Conservation (phyloP, 495 filamentous ascomycete genomes). For the Aspergillus panamensis region DNA sequence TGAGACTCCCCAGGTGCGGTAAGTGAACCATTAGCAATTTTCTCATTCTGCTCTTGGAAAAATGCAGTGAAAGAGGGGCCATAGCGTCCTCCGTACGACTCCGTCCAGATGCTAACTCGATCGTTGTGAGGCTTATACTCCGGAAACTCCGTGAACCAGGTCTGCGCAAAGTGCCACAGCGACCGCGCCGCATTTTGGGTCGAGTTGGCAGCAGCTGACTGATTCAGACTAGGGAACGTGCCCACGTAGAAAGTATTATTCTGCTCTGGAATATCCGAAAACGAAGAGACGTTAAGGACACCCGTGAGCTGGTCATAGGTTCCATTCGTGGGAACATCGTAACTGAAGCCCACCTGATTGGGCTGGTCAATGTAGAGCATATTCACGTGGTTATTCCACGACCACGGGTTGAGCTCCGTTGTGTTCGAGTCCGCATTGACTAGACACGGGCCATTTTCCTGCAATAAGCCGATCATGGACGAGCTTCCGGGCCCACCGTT, state of each 20-base stretch:
- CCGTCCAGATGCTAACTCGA: conserved; percentile 52
- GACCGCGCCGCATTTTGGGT: conserved; percentile 51
- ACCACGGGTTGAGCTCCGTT: conserved; percentile 53
- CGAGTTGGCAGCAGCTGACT: conserved; percentile 45
- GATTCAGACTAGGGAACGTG: conserved; percentile 51
- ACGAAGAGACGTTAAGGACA: conserved; percentile 33
- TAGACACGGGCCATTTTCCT: conserved; percentile 62
- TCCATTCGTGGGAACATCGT: conserved; percentile 45
- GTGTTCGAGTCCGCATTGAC: conserved; percentile 50
- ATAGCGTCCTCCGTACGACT: conserved; percentile 66
- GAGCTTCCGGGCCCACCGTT: conserved; percentile 56
- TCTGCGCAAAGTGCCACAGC: conserved; percentile 58
- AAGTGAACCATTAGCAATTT: conserved; percentile 41
- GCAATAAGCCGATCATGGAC: conserved; percentile 59
- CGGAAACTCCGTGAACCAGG: conserved; percentile 54
- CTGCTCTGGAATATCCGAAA: conserved; percentile 44
- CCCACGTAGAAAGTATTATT: conserved; percentile 61
- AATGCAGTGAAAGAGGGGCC: conserved; percentile 62
- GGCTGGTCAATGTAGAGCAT: conserved; percentile 67
- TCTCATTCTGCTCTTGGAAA: conserved; percentile 62
- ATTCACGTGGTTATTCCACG: conserved; percentile 61
- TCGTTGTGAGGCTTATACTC: conserved; percentile 53
- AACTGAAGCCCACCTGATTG: conserved; percentile 60
- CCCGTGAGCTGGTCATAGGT: conserved; percentile 20
- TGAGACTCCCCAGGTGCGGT: conserved; percentile 27